Base-by-base conservation (phyloP, 208 protist species). In the Leishmania amazonensis region DNA sequence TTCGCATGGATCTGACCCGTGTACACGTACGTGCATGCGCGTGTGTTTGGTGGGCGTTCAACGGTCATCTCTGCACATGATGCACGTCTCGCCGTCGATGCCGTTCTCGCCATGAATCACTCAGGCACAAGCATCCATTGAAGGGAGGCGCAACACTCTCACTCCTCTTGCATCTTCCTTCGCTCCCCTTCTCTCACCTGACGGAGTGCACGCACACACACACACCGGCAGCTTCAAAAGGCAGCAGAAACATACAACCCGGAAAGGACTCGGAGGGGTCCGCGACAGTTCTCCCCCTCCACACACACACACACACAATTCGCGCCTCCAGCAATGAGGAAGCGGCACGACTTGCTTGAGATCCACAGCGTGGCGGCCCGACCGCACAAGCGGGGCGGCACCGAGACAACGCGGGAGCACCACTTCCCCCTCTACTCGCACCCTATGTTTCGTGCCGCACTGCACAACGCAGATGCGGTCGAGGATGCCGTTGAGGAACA, bases 401-500 rank as follows among this genome's bases (percentile, higher is more conserved):
- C 53, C 19, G 74, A n/a, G 35, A 78, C 13, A 11, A 84, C 94
- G 13, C 87, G 88, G 4, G 45, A 51, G 35, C 85, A 96, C 77
- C 75, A 85, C 75, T 96, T 96, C 65, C 91, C 93, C 3, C 75
- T 94, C 65, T 92, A 86, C 74, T 96, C 93, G 0, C 90, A 96
- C 68, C 93, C 93, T 11, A 62, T 91, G n/a, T 89, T 93, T 53
- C 91, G 90, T 38, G 83, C 83, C 2, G 83, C 83, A 2, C 54
- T 67, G 11, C 71, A 40, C 45, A 83, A 82, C 58, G 70, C 42
- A 15, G 57, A 40, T n/a, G 78, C 78, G 2, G 67, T 83, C 17
- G 79, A 67, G 51, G 31, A 45, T 21, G 82, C 78, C 35, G 24
- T 85, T 21, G 74, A 6, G 3, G 62, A 53, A 13, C 77, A 85